Evolutionary conservation across 495 filamentous ascomycete genomes (phyloP).

Genomic region (Trichodelitschia bisporula): DNA sequence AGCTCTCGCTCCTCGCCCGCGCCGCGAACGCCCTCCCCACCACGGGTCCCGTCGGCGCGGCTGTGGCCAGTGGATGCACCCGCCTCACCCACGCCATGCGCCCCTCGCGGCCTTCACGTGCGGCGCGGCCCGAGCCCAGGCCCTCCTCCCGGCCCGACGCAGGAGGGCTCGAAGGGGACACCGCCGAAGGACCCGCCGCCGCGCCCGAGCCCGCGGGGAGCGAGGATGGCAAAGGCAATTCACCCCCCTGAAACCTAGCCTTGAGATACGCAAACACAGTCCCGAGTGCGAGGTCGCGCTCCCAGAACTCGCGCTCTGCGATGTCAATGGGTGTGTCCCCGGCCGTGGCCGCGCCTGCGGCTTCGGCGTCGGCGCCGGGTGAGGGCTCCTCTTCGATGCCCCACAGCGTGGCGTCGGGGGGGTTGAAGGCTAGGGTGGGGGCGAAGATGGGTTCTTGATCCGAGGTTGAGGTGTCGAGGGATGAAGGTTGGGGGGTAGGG

Average conservation of each 20-base stretch:
- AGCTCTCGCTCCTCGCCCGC: too few relatives aligned
- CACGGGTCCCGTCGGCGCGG: too few relatives aligned
- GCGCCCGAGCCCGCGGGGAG: conserved; percentile 4
- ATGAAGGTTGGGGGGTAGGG: conserved; percentile 1
- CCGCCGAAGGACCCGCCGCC: too few relatives aligned
- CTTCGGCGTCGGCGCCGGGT: conserved; percentile 6
- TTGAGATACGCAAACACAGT: conserved; percentile 74
- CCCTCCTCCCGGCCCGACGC: too few relatives aligned
- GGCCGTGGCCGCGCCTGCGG: conserved; percentile 3
- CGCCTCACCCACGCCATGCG: too few relatives aligned
- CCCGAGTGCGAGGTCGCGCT: conserved; percentile 58
- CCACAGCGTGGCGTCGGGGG: conserved; percentile 32
- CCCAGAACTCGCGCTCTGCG: conserved; percentile 47
- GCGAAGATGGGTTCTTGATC: conserved; percentile 22
- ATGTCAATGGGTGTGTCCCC: conserved; percentile 6
- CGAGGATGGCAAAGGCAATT: too few relatives aligned
- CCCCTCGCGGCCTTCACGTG: too few relatives aligned
- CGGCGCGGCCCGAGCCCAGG: too few relatives aligned
- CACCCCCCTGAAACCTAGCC: conserved; percentile 34
- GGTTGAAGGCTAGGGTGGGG: conserved; percentile 20
- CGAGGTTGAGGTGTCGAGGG: conserved; percentile 12
- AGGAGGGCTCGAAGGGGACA: too few relatives aligned
- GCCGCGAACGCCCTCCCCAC: too few relatives aligned
- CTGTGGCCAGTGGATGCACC: too few relatives aligned
- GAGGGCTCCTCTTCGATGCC: conserved; percentile 37